These are phyloP conservation scores for Wallacemonas sp. DNA, from an alignment of 208 protist species.

Conservation along the genomic window DNA sequence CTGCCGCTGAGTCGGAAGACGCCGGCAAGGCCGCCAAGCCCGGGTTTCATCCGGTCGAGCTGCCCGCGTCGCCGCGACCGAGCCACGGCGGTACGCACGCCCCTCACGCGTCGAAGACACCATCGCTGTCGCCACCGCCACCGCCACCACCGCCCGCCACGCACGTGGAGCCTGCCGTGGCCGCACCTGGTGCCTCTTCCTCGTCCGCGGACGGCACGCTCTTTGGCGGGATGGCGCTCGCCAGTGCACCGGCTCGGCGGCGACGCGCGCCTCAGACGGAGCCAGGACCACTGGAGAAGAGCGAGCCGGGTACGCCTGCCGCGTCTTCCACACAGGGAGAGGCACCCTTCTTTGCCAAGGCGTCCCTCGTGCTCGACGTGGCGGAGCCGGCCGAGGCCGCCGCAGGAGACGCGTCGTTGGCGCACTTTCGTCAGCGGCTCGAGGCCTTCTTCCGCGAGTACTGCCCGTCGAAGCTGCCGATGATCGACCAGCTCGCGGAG, in stretches of 20 bases:
- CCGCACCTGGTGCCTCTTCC: neutral
- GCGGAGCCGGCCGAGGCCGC: neutral
- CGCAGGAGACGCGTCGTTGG: too few species aligned
- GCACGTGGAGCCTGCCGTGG: neutral
- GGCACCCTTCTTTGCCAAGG: slow-evolving; percentile 22
- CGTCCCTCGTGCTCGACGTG: neutral
- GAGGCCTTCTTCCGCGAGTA: slow-evolving; percentile 50
- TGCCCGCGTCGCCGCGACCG: slow-evolving; percentile 1
- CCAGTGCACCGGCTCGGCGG: neutral
- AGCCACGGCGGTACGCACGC: neutral
- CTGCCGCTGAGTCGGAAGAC: neutral
- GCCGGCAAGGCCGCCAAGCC: neutral
- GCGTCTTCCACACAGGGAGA: neutral
- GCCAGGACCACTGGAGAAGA: neutral
- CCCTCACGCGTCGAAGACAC: too few species aligned
- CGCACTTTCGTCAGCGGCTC: slow-evolving; percentile 27
- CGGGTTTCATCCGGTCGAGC: slow-evolving; percentile 24
- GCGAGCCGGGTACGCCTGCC: neutral
- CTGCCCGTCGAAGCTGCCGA: slow-evolving; percentile 38
- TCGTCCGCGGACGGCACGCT: neutral
- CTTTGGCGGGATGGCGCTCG: slow-evolving; percentile 14
- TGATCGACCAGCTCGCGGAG: slow-evolving; percentile 39
- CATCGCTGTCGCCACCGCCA: too few species aligned
- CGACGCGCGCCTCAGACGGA: neutral
- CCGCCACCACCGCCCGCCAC: neutral